phyloP scores from a whole-genome alignment of 2,329 filamentous ascomycete genomes.

The Monilinia vaccinii-corymbosi region DNA sequence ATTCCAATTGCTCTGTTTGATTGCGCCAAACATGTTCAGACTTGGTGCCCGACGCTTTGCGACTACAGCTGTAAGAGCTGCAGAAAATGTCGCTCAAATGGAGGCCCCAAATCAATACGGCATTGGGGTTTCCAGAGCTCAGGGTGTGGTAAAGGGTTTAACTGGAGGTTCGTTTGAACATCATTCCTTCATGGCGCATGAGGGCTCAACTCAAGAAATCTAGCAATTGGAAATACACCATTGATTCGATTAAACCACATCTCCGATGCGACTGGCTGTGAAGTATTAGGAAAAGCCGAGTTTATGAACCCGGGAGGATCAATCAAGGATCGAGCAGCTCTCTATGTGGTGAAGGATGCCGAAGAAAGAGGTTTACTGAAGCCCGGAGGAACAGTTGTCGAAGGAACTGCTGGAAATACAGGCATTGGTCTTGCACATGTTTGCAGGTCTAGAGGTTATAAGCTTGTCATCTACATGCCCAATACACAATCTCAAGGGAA shows the following conservation, averaged over 20 bases:
- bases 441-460: conserved; percentile 84
- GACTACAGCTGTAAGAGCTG: conserved; percentile 42
- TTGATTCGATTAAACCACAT: conserved; percentile 83
- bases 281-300: conserved; percentile 91
- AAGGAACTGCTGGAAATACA: conserved; percentile 96
- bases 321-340: conserved; percentile 90
- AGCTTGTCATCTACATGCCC: conserved; percentile 98
- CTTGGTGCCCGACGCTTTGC: conserved; percentile 46
- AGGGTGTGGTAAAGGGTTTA: conserved; percentile 56
- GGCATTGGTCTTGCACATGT: conserved; percentile 97
- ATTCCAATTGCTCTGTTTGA: background rate
- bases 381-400: conserved; percentile 87
- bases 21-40: conserved; percentile 40
- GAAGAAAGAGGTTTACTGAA: conserved; percentile 77
- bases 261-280: conserved; percentile 85
- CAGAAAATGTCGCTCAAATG: conserved; percentile 36
- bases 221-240: conserved; percentile 95
- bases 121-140: conserved; percentile 55
- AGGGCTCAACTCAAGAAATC: conserved; percentile 12
- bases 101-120: conserved; percentile 45
- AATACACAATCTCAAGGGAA: conserved; percentile 98
- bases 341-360: conserved; percentile 89
- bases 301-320: conserved; percentile 97
- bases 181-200: background rate
- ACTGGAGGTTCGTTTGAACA: conserved; percentile 47